Evolutionary conservation across 2,329 filamentous ascomycete genomes (phyloP).

Genomic region (Pseudogymnoascus destructans): DNA sequence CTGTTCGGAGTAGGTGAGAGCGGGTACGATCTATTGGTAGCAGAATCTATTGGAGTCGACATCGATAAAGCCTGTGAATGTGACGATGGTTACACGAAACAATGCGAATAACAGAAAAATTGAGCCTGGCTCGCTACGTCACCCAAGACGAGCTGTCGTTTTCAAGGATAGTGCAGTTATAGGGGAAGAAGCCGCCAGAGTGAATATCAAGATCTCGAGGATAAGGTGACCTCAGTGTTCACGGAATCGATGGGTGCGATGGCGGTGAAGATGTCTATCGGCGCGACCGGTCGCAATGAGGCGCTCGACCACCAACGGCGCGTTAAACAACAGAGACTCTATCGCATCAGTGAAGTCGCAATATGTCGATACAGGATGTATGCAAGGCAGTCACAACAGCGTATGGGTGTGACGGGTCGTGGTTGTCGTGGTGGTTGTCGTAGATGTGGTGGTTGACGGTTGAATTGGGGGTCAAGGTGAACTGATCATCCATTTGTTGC

Average conservation of each 20-base stretch:
- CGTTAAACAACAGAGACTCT: background rate
- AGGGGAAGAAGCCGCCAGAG: background rate
- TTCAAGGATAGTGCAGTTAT: background rate
- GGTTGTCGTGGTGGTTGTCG: background rate
- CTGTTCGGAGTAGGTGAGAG: constrained; percentile 7
- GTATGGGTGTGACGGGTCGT: background rate
- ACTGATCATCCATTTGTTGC: constrained; percentile 7
- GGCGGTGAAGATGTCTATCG: constrained; percentile 1
- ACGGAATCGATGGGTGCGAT: constrained; percentile 3
- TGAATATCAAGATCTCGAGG: background rate
- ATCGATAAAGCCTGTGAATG: constrained; percentile 8
- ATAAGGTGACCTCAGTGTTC: background rate
- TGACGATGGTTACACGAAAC: constrained; percentile 7
- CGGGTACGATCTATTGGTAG: constrained; percentile 4
- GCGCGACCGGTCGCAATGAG: constrained; percentile 7
- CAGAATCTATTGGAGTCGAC: constrained; percentile 5
- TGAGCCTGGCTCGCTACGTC: constrained; percentile 3
- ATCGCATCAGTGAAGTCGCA: constrained; percentile 8
- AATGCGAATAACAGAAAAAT: background rate
- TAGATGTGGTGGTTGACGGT: background rate
- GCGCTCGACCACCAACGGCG: constrained; percentile 7
- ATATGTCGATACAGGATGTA: background rate
- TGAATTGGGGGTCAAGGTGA: constrained; percentile 6
- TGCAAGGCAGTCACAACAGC: constrained; percentile 1
- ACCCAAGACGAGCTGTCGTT: background rate